phyloP scores from a whole-genome alignment of 2,329 filamentous ascomycete species.

The Sporothrix schenckii region DNA sequence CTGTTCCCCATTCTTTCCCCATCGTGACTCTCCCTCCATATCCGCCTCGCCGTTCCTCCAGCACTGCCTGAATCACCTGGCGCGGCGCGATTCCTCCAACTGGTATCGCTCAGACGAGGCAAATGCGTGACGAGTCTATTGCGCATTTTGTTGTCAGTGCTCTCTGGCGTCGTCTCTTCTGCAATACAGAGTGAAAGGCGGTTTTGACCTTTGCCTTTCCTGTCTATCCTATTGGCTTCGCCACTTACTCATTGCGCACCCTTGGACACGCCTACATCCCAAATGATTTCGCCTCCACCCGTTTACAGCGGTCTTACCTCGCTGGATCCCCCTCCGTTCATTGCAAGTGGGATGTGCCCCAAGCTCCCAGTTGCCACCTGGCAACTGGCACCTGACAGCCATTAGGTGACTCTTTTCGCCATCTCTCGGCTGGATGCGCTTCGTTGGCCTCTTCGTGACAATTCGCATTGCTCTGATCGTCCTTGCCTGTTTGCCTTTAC shows the following conservation, averaged over 20 bases:
- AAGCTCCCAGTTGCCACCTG: slow-evolving; percentile 30
- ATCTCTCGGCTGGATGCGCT: slow-evolving; percentile 6
- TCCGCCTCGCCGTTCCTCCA: not conserved
- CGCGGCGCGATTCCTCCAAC: not conserved
- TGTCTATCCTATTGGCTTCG: slow-evolving; percentile 12
- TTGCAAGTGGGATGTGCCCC: not conserved
- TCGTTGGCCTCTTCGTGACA: slow-evolving; percentile 14
- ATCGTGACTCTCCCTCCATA: slow-evolving; percentile 14
- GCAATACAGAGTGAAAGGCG: not conserved
- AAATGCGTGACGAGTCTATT: not conserved
- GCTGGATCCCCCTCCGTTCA: slow-evolving; percentile 5
- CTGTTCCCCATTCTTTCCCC: slow-evolving; percentile 14
- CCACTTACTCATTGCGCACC: not conserved
- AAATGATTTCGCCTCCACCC: slow-evolving; percentile 13
- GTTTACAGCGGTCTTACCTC: slow-evolving; percentile 9
- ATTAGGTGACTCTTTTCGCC: slow-evolving; percentile 21
- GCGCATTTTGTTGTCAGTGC: not conserved
- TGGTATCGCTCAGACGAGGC: slow-evolving; percentile 6
- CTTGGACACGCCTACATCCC: not conserved
- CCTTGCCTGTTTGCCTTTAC: not conserved
- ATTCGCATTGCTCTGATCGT: not conserved
- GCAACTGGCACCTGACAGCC: slow-evolving; percentile 16
- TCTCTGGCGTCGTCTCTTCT: not conserved
- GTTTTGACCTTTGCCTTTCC: not conserved
- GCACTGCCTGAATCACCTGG: slow-evolving; percentile 13